phyloP scores from a whole-genome alignment of 176 grass and related monocot species.

The Carex pumila region DNA sequence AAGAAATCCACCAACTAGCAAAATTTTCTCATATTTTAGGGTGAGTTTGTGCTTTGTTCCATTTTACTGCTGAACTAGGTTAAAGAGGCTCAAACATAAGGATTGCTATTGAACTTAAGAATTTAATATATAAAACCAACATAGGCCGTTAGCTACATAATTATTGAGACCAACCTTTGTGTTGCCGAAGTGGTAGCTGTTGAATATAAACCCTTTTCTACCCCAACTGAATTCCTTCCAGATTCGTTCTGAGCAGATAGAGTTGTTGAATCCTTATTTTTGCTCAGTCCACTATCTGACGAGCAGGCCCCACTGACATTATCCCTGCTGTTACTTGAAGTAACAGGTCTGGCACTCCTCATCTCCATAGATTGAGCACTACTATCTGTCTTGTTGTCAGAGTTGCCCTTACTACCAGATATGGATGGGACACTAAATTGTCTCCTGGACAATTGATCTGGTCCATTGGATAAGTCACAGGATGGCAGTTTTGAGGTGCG shows the following conservation, averaged over 20 bases:
- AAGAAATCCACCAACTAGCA: neutral
- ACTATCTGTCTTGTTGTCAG: constrained; percentile 34
- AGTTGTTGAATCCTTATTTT: constrained; percentile 31
- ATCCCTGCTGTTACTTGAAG: constrained; percentile 36
- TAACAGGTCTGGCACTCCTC: constrained; percentile 39
- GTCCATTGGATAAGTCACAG: constrained; percentile 31
- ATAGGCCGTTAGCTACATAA: constrained; percentile 8
- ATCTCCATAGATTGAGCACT: constrained; percentile 40
- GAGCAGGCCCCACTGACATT: constrained; percentile 29
- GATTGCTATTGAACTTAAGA: neutral
- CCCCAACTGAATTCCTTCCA: constrained; percentile 22
- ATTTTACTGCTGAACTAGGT: neutral
- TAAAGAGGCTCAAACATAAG: neutral
- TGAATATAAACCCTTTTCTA: constrained; percentile 29
- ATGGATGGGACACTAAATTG: constrained; percentile 21
- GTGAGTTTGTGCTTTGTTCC: neutral
- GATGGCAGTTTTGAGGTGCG: constrained; percentile 23
- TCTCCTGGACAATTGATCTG: constrained; percentile 19
- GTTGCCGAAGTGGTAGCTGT: constrained; percentile 32
- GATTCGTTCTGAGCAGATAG: constrained; percentile 19
- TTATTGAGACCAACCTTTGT: constrained; percentile 15
- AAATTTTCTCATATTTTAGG: neutral
- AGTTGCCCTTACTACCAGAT: constrained; percentile 34
- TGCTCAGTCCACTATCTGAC: constrained; percentile 33
- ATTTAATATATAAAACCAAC: constrained; percentile 3